Evolutionary conservation across 768 basidiomycete genomes (phyloP).

Genomic region (Roridomyces roridus): DNA sequence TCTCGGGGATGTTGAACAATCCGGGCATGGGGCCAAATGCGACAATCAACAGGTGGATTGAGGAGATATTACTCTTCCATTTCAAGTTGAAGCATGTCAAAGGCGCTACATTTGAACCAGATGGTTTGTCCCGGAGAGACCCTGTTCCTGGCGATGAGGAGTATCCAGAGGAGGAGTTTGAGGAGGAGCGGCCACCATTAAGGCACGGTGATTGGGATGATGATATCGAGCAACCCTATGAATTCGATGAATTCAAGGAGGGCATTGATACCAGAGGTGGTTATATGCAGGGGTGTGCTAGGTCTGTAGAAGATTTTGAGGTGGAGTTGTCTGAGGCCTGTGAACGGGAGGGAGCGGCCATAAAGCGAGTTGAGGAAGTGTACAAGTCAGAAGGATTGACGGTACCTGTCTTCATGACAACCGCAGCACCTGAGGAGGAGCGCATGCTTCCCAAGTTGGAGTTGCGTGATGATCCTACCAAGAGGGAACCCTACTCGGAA

Average conservation of each 20-base stretch:
- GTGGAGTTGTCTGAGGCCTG: too few relatives aligned
- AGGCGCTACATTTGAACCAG: constrained; percentile 30
- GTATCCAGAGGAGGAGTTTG: too few relatives aligned
- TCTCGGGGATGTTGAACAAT: constrained; percentile 39
- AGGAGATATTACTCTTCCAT: constrained; percentile 35
- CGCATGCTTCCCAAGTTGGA: not conserved
- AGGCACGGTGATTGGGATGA: constrained; percentile 4
- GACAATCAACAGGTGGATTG: too few relatives aligned
- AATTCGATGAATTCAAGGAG: constrained; percentile 11
- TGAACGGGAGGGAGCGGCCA: not conserved
- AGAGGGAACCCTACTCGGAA: not conserved
- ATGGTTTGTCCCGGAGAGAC: constrained; percentile 36
- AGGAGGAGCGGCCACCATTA: not conserved
- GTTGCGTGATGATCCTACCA: not conserved
- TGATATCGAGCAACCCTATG: not conserved
- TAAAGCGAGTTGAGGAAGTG: not conserved
- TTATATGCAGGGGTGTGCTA: not conserved
- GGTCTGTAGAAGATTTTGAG: not conserved
- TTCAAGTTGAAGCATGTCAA: constrained; percentile 37
- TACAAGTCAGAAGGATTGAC: not conserved
- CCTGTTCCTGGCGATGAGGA: constrained; percentile 20
- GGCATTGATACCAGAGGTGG: constrained; percentile 5
- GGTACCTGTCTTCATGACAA: not conserved
- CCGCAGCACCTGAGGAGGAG: not conserved
- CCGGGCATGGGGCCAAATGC: constrained; percentile 40